Percentiles rank a stretch among this genome's conserved stretches.
Conservation (phyloP, 495 filamentous ascomycete species). For the Penicillium soppii region DNA sequence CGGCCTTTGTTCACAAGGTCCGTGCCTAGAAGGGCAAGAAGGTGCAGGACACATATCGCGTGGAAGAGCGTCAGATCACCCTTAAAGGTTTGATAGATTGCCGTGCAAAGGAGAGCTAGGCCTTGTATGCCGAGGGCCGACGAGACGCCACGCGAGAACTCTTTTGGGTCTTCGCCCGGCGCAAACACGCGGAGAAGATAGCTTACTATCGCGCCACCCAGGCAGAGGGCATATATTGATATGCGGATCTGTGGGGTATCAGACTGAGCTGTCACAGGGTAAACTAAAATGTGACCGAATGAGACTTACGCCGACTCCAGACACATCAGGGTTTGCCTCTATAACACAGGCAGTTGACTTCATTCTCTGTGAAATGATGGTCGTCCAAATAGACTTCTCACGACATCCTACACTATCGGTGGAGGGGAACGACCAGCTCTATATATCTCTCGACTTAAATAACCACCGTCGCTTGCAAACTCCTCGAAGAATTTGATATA, state of each 20-base stretch:
- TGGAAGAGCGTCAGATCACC: slow-evolving; percentile 19
- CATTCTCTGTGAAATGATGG: slow-evolving; percentile 1
- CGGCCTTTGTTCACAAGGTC: slow-evolving; percentile 19
- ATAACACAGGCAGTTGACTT: slow-evolving; percentile 15
- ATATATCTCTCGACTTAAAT: background rate
- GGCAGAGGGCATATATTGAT: slow-evolving; percentile 18
- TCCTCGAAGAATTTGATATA: background rate
- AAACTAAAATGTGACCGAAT: too few species aligned
- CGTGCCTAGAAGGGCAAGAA: slow-evolving; percentile 14
- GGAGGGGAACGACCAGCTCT: background rate
- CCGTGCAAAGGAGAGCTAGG: slow-evolving; percentile 18
- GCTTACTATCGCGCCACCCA: slow-evolving; percentile 16
- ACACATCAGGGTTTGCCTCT: slow-evolving; percentile 15
- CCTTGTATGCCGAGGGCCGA: slow-evolving; percentile 20
- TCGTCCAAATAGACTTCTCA: background rate
- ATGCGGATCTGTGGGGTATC: slow-evolving; percentile 14
- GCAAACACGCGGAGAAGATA: slow-evolving; percentile 14
- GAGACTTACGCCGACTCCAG: slow-evolving; percentile 14
- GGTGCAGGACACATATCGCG: slow-evolving; percentile 18
- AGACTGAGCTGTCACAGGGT: too few species aligned
- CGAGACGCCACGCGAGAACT: slow-evolving; percentile 16
- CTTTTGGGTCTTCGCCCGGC: slow-evolving; percentile 16
- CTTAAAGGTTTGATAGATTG: slow-evolving; percentile 19
- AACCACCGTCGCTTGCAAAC: background rate
- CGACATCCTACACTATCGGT: background rate